These are phyloP conservation scores for Daldinia grandis DNA, from an alignment of 495 filamentous ascomycete species.

Conservation along the genomic window DNA sequence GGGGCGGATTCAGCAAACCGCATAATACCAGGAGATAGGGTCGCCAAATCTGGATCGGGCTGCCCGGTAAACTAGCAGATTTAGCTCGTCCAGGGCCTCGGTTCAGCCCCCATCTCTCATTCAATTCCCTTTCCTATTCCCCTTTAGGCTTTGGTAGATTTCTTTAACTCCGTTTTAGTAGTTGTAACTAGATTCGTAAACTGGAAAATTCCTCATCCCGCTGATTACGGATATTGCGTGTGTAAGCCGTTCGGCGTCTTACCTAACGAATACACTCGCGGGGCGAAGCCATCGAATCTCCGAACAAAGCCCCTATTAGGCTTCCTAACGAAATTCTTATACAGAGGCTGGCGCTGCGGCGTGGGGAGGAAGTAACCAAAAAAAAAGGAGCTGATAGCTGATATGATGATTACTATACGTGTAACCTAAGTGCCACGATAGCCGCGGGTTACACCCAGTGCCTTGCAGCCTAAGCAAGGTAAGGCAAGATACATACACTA, in stretches of 20 bases:
- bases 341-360: slow-evolving; percentile 14
- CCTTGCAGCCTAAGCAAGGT: slow-evolving; percentile 23
- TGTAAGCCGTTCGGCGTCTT: slow-evolving; percentile 26
- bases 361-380: slow-evolving; percentile 18
- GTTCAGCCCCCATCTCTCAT: slow-evolving; percentile 16
- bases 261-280: slow-evolving; percentile 5
- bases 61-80: slow-evolving; percentile 33
- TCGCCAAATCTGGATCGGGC: slow-evolving; percentile 27
- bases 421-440: slow-evolving; percentile 36
- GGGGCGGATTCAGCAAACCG: slow-evolving; percentile 27
- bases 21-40: slow-evolving; percentile 36
- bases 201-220: neutral
- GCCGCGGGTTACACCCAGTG: slow-evolving; percentile 12
- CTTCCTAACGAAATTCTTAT: neutral
- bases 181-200: neutral
- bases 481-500: no score
- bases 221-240: slow-evolving; percentile 12
- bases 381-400: slow-evolving; percentile 27
- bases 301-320: slow-evolving; percentile 5
- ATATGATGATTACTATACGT: slow-evolving; percentile 32
- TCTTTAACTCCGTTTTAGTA: slow-evolving; percentile 30
- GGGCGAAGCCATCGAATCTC: slow-evolving; percentile 5
- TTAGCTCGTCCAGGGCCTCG: slow-evolving; percentile 34
- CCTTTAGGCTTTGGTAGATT: slow-evolving; percentile 3
- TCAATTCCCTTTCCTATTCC: slow-evolving; percentile 2